These are phyloP conservation scores for Solanum etuberosum DNA, from an alignment of 257 asterid species.

Conservation along the genomic window DNA sequence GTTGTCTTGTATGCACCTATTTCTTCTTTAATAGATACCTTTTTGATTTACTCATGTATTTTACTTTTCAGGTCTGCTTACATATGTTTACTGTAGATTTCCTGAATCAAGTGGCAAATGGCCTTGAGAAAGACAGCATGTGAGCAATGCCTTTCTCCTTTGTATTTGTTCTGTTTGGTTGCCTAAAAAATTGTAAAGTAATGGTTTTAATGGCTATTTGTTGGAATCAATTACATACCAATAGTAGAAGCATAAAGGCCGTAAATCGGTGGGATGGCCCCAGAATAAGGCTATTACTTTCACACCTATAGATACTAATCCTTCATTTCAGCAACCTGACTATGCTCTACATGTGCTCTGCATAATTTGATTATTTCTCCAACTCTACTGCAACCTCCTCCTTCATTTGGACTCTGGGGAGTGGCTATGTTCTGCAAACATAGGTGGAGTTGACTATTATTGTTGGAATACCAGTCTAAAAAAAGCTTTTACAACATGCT, in stretches of 20 bases:
- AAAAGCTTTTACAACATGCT: not conserved
- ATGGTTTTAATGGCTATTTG: not conserved
- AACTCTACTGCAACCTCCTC: not conserved
- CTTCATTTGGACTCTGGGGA: not conserved
- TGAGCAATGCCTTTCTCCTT: conserved; percentile 24
- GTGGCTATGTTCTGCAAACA: not conserved
- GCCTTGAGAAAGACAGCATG: conserved; percentile 97
- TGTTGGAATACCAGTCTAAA: not conserved
- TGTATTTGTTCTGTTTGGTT: not conserved
- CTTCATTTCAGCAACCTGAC: not conserved
- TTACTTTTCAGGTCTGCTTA: conserved; percentile 73
- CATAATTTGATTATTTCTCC: not conserved
- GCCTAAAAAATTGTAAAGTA: not conserved
- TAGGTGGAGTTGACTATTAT: not conserved
- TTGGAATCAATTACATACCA: not conserved
- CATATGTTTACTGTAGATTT: conserved; percentile 93
- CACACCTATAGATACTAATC: not conserved
- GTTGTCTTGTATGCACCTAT: not conserved
- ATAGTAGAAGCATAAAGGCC: not conserved
- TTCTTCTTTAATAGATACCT: not conserved
- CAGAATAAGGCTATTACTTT: not conserved
- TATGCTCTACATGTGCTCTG: not conserved
- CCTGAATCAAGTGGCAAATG: conserved; percentile 89
- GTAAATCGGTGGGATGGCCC: not conserved
- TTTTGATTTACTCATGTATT: not conserved